Percentiles rank a stretch among this genome's conserved stretches.
Evolutionary conservation across 768 basidiomycete genomes (phyloP).

Genomic region (Collybia nuda): DNA sequence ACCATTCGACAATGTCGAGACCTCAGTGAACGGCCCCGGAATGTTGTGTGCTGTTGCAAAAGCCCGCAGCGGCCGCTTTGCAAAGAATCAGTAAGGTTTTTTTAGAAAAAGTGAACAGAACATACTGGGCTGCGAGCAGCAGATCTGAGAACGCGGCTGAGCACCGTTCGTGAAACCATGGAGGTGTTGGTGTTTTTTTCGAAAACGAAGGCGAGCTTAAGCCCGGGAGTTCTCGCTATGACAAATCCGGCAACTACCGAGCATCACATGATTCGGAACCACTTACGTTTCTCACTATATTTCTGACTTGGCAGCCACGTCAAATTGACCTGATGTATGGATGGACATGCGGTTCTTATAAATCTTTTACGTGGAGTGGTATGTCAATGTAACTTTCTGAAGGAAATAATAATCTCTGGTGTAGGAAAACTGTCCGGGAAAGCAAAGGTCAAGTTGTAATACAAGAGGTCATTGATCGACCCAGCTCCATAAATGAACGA

Average conservation of each 20-base stretch:
- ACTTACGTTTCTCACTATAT: no score
- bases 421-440: slow-evolving; percentile 13
- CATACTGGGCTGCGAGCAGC: slow-evolving; percentile 19
- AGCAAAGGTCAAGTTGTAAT: slow-evolving; percentile 26
- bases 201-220: background rate
- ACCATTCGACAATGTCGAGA: slow-evolving; percentile 92
- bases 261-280: no score
- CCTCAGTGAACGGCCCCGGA: slow-evolving; percentile 78
- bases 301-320: no score
- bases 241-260: no score
- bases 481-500: slow-evolving; percentile 19
- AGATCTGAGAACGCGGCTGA: slow-evolving; percentile 24
- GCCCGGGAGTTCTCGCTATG: no score
- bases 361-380: no score
- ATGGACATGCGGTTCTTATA: no score
- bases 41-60: slow-evolving; percentile 74
- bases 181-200: slow-evolving; percentile 16
- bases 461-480: slow-evolving; percentile 19
- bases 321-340: no score
- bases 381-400: slow-evolving; percentile 9
- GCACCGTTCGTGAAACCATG: slow-evolving; percentile 30
- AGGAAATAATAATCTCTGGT: slow-evolving; percentile 16
- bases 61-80: slow-evolving; percentile 42
- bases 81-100: background rate
- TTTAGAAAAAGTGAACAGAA: no score